Base-by-base conservation (phyloP, 805 yeast genomes). In the Cyberlindnera lachancei region DNA sequence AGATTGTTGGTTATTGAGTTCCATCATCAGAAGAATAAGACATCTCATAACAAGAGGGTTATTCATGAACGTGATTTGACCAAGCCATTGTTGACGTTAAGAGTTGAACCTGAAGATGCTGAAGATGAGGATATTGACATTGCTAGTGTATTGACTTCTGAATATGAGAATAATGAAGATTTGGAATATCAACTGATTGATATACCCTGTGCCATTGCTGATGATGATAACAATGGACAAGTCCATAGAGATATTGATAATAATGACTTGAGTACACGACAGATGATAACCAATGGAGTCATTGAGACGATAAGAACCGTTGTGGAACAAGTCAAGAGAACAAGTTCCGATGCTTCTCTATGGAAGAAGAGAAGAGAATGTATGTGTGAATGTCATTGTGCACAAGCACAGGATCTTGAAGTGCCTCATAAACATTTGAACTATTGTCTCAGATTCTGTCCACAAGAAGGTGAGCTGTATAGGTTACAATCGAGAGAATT, bases 21-120 rank as follows among this genome's bases (percentile, higher is more conserved):
- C 35, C 52, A 55, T 15, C 63, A 58, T 33, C 50, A 52, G 25
- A 63, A 55, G 46, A 66, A 68, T 46, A 61, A 60, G 45, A 55
- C 57, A 25, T 48, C 54, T 21, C 48, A 48, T 23, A 59, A 58
- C 37, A 63, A 63, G 3, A 44, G 63, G 14, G 59, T 66, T 6
- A 57, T 65, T 17, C 63, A 62, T 11, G 43, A 58, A 5, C 57
- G 52, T 36, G 52, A 59, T 32, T 44, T 52, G 14, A 48, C 60
- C 35, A 56, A 53, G 33, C 54, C 48, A 11, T 48, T 67, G 18
- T 31, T 61, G 21, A 54, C 70, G 5, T 56, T 67, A 41, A 46
- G 74, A 34, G 55, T 64, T 0, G 46, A 45, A 27, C 62, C 64
- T 11, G 45, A 49, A 15, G 63, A 58, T 30, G 24, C 20, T 15